Base-by-base conservation (phyloP, 176 grass and related monocot genomes). In the Paspalum vaginatum region DNA sequence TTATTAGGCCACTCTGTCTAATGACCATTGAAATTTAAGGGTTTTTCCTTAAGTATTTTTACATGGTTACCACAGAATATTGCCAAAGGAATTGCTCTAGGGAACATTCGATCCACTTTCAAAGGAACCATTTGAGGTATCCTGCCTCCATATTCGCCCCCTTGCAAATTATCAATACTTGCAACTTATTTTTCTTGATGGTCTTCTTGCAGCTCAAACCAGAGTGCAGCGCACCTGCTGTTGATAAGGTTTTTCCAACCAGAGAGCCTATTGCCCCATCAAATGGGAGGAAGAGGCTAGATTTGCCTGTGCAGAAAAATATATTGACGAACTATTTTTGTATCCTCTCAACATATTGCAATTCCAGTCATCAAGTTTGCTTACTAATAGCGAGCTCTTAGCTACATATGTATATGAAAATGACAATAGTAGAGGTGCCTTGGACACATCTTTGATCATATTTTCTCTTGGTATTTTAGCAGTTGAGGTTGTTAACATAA, bases 271-370 rank as follows among this genome's bases (percentile, higher is more conserved):
- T 38, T 74, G 53, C 53, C 40, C 63, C 86, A 79, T 68, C 90
- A 81, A 80, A 58, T 85, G 84, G 81, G 77, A 92, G 82, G 74
- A 98, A 85, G 82, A 91, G 55, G 40, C 68, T 94, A 85, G 90
- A 87, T 82, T 87, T 98, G 77, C 95, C 95, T 57, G 88, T 98
- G 62, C 95, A 98, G 79, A 90, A 90, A 87, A 98, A 98, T 73
- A 65, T 98, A 25, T 81, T 98, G 82, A 98, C 92, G 69, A 98
- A 98, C 85, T 97, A 97, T 73, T 98, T 98, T 61, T 98, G 95
- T 98, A 98, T 98, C 95, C 95, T 87, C 44, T 85, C 65, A 89
- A 81, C 7, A 75, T 52, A 56, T 57, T 72, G 51, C 26, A 73
- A 72, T 78, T 63, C 75, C 25, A 61, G 15, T 77, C 14, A 74